Evolutionary conservation across 768 basidiomycete genomes (phyloP).

Genomic region (Russula emetica): DNA sequence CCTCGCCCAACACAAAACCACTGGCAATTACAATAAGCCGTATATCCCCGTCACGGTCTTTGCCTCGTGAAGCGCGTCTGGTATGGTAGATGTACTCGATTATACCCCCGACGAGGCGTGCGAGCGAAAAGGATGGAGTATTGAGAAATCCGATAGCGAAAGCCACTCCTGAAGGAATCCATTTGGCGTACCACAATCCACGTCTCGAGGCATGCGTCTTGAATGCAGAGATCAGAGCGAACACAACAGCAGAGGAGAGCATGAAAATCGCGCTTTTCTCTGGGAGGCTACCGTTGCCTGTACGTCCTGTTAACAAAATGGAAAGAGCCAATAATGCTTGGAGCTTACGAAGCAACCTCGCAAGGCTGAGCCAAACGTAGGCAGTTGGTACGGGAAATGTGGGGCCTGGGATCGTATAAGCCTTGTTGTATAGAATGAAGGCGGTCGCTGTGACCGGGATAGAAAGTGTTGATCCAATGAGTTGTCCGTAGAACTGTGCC

Average conservation of each 20-base stretch:
- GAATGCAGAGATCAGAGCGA: conserved; percentile 58
- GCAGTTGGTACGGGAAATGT: conserved; percentile 96
- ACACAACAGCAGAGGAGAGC: conserved; percentile 68
- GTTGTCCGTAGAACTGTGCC: conserved; percentile 90
- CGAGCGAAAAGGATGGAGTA: conserved; percentile 90
- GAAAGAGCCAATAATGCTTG: neutral
- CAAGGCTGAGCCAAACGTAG: conserved; percentile 85
- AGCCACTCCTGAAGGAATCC: conserved; percentile 89
- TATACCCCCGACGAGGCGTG: conserved; percentile 83
- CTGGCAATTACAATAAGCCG: conserved; percentile 83
- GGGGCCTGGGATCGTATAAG: conserved; percentile 86
- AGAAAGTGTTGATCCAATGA: conserved; percentile 84
- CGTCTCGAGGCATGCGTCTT: conserved; percentile 58
- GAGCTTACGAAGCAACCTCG: conserved; percentile 65
- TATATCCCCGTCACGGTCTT: conserved; percentile 63
- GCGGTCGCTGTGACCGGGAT: conserved; percentile 87
- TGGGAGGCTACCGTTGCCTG: conserved; percentile 81
- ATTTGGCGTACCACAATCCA: conserved; percentile 54
- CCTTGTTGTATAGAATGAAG: conserved; percentile 79
- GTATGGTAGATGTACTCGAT: conserved; percentile 66
- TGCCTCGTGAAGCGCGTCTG: conserved; percentile 44
- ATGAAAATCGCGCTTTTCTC: conserved; percentile 72
- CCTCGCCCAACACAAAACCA: conserved; percentile 95
- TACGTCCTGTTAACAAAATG: conserved; percentile 31
- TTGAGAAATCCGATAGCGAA: conserved; percentile 97